phyloP scores from a whole-genome alignment of 352 stramenopile genomes.

The Sclerospora graminicola region DNA sequence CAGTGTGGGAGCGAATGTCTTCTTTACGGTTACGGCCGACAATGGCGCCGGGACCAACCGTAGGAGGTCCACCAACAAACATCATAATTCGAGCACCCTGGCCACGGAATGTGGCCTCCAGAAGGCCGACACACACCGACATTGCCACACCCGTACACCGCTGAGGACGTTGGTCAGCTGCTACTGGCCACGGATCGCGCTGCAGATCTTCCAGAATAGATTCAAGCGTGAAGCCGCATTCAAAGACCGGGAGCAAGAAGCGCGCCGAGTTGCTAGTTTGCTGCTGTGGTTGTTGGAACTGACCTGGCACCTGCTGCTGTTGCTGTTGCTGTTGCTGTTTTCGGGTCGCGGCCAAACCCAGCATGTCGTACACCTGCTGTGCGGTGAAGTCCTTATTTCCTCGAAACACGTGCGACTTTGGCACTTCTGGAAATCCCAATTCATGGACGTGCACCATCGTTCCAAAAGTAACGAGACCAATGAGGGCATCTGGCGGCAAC shows the following conservation, averaged over 20 bases:
- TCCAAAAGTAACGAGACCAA: conserved; percentile 98
- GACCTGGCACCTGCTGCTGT: conserved; percentile 30
- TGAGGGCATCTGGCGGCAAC: conserved; percentile 93
- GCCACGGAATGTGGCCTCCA: conserved; percentile 93
- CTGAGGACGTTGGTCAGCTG: conserved; percentile 90
- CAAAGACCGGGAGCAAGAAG: conserved; percentile 95
- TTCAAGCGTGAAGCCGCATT: conserved; percentile 96
- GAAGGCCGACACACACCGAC: conserved; percentile 91
- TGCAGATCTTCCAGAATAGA: conserved; percentile 97
- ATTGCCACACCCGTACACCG: conserved; percentile 96
- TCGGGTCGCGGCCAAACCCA: conserved; percentile 83
- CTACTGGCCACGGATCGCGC: conserved; percentile 96
- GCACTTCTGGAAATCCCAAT: conserved; percentile 91
- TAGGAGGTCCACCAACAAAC: conserved; percentile 96
- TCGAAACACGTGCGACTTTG: conserved; percentile 97
- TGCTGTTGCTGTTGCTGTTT: conserved; percentile 42
- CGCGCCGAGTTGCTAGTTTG: conserved; percentile 78
- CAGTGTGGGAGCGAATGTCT: conserved; percentile 95
- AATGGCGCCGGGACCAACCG: conserved; percentile 92
- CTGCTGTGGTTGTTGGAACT: conserved; percentile 66
- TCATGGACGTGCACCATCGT: conserved; percentile 99
- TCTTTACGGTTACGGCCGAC: conserved; percentile 93
- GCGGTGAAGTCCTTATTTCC: conserved; percentile 97
- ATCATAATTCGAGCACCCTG: conserved; percentile 96
- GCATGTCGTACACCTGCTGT: conserved; percentile 93